phyloP scores from a whole-genome alignment of 164 flowering plant species.

The Magnolia kwangsiensis region DNA sequence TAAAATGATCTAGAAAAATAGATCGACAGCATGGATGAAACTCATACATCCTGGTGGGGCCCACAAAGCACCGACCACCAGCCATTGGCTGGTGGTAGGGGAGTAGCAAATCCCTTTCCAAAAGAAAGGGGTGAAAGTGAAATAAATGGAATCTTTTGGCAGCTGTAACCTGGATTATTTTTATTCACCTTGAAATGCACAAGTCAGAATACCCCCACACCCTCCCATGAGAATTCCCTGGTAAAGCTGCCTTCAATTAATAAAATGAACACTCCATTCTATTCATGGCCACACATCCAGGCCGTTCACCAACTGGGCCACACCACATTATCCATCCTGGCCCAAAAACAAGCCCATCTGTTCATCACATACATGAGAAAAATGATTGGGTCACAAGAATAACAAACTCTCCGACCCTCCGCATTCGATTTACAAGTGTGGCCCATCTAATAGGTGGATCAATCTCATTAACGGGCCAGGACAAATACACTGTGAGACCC shows the following conservation, averaged over 20 bases:
- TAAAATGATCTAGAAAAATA: too few species aligned
- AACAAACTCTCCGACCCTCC: too few species aligned
- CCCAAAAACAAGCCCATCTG: background rate
- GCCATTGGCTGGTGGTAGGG: too few species aligned
- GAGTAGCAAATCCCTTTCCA: too few species aligned
- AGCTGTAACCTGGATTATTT: background rate
- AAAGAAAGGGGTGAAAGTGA: too few species aligned
- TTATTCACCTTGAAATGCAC: background rate
- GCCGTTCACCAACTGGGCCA: background rate
- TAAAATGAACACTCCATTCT: background rate
- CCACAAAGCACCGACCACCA: too few species aligned
- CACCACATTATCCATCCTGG: background rate
- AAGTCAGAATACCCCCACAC: background rate
- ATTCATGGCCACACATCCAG: background rate
- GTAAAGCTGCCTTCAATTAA: background rate
- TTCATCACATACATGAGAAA: background rate
- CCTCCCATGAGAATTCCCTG: conserved; percentile 4
- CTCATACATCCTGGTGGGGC: too few species aligned
- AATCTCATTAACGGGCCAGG: too few species aligned
- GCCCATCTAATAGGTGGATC: background rate
- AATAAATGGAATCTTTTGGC: conserved; percentile 7
- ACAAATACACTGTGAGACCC: too few species aligned
- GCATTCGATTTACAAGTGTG: background rate
- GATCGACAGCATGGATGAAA: too few species aligned
- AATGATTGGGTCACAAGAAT: background rate